These are phyloP conservation scores for Tetradesmus lagerheimii DNA, from an alignment of 139 green algal genomes.

Conservation along the genomic window DNA sequence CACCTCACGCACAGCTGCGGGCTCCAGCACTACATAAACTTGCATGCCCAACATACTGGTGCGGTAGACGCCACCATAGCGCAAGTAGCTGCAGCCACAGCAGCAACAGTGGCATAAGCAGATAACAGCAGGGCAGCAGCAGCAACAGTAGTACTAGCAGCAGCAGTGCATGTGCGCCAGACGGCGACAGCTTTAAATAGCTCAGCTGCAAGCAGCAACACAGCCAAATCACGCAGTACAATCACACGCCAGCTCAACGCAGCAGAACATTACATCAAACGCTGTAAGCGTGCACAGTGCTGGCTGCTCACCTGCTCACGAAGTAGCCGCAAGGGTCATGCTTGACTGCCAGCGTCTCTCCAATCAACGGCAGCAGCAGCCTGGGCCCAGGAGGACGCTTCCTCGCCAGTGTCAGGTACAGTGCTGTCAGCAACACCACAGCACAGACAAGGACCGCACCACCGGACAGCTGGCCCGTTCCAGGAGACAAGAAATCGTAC, in stretches of 20 bases:
- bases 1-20: constrained; percentile 19
- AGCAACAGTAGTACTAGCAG: not conserved
- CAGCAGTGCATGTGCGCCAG: no score
- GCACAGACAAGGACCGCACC: not conserved
- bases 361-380: not conserved
- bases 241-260: not conserved
- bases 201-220: not conserved
- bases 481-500: not conserved
- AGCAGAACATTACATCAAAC: no score
- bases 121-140: not conserved
- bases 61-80: not conserved
- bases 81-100: constrained; percentile 4
- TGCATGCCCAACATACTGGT: constrained; percentile 26
- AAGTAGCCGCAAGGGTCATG: constrained; percentile 6
- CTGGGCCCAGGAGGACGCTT: constrained; percentile 4
- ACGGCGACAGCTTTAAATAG: no score
- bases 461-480: no score
- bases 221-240: no score
- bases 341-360: constrained; percentile 5
- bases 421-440: not conserved
- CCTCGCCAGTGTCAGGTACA: not conserved
- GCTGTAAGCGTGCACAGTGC: not conserved
- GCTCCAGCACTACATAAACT: constrained; percentile 18
- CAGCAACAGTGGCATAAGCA: not conserved
- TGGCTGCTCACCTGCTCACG: not conserved